Evolutionary conservation across 768 basidiomycete genomes (phyloP), one percentile per base, ranked within the genome.

Genomic region (Psilocybe subaeruginosa): DNA sequence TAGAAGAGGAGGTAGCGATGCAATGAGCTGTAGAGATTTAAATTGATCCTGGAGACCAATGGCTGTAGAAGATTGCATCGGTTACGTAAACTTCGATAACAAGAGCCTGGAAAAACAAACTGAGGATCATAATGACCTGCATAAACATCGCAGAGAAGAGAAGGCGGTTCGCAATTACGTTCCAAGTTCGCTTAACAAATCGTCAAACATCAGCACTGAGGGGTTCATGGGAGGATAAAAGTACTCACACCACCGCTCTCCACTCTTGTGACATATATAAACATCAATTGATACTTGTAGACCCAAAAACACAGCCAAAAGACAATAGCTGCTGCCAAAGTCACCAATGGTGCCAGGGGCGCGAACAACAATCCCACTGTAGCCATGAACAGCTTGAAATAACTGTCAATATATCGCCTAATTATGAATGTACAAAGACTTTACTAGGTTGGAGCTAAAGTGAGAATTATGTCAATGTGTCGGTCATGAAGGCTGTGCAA

Each of bases 221-320:
- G 41, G 4, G 14, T n/a, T n/a, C n/a, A 43, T 14, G 41, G 14
- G 9, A 43, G 9, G 29, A 45, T 6, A 8, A 12, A 84, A 91
- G 65, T 73, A 94, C 92, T 33, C 97, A 90, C 89, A 39, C 94
- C 97, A 60, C 97, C 97, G 54, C 90, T 93, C 76, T 99, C 97
- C 12, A 95, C 91, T 63, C 88, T 88, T 5, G 95, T 88, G 51
- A 93, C 78, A 71, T 84, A 96, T 59, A 97, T 93, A 73, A 97
- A 99, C 88, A 98, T 95, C 53, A 98, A 80, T 78, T 96, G 92
- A 70, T 99, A 99, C 77, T 99, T 99, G 82, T 96, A 94, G 19
- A 93, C 91, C 81, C 87, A 87, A 4, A 89, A 91, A 63, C 86
- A 86, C 69, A 90, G 78, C 92, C 95, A 98, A 73, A 95, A 92